These are phyloP conservation scores for Linum usitatissimum DNA, from an alignment of 345 rosid species.

Conservation along the genomic window DNA sequence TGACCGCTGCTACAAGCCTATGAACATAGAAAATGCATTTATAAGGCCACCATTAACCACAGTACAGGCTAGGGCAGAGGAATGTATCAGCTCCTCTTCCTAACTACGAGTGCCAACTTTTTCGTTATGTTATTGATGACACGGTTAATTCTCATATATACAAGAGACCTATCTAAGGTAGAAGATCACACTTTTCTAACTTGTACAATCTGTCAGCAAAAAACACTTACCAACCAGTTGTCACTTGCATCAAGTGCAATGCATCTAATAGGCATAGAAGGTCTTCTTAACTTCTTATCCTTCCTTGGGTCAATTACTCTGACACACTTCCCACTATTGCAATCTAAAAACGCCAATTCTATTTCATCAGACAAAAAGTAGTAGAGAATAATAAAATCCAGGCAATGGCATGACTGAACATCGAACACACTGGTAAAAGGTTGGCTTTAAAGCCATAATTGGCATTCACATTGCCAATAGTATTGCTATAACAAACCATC, in stretches of 20 bases:
- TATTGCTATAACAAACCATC: not conserved
- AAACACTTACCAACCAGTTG: slow-evolving; percentile 90
- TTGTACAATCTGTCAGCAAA: slow-evolving; percentile 2
- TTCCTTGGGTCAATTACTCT: slow-evolving; percentile 47
- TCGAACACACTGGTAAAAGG: no score
- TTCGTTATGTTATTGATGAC: no score
- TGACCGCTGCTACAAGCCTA: slow-evolving; percentile 76
- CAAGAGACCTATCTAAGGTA: no score
- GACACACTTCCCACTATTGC: slow-evolving; percentile 80
- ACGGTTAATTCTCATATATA: no score
- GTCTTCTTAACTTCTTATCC: slow-evolving; percentile 32
- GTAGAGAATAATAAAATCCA: no score
- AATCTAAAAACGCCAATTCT: slow-evolving; percentile 42
- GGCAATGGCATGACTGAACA: no score
- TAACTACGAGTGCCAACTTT: not conserved
- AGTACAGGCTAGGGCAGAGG: not conserved
- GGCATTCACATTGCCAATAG: not conserved
- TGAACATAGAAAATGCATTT: slow-evolving; percentile 8
- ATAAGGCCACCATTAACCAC: slow-evolving; percentile 1
- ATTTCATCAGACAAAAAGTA: not conserved
- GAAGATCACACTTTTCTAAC: no score
- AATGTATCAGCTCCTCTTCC: not conserved
- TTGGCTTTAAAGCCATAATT: not conserved
- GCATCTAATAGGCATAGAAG: slow-evolving; percentile 44
- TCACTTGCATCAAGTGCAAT: slow-evolving; percentile 91